Base-by-base conservation (phyloP, 164 flowering plant species). In the Nelumbo lutea region DNA sequence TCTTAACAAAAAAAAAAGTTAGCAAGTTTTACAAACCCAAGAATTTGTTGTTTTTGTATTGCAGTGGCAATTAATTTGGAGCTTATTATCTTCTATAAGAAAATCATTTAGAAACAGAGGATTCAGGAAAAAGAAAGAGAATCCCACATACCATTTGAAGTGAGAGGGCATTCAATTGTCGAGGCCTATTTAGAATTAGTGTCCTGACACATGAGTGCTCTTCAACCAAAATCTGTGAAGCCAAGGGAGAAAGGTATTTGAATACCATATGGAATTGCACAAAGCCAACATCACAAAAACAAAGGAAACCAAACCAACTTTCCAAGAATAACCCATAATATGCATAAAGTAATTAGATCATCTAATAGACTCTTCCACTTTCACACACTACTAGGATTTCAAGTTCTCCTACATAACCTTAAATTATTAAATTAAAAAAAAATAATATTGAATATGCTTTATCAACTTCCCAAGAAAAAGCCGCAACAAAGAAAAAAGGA, bases 161-260 rank as follows among this genome's bases (percentile, higher is more conserved):
- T 3, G 89, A 83, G 40, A 87, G 85, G 3, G 96, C 95, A 83
- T 91, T 94, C 75, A 94, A 77, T 65, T 90, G 95, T 67, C 77
- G 84, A 1, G 97, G 90, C 78, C 98, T 84, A 76, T 91, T 91
- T 51, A 94, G 68, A 42, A 71, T 77, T 51, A 86, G 61, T 8
- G 69, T 80, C 74, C 85, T 86, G 43, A 62, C 83, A 68, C 9
- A 71, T 6, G 63, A 69, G 2, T 71, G 83, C 70, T 76, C 77
- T 70, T 91, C 89, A 50, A 85, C 88, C 80, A 90, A 70, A 70
- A 91, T 85, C 98, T 90, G 78, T 55, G 43, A 58, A 70, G 52
- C 59, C 60, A 73, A 55, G 48, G 5, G 64, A 64, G 6, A 51
- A 11, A 6, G 2, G 46, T 42, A 44, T 5, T 27, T 43, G 42